Base-by-base conservation (phyloP, 2,329 filamentous ascomycete species). In the Aspergillus pseudoglaucus region DNA sequence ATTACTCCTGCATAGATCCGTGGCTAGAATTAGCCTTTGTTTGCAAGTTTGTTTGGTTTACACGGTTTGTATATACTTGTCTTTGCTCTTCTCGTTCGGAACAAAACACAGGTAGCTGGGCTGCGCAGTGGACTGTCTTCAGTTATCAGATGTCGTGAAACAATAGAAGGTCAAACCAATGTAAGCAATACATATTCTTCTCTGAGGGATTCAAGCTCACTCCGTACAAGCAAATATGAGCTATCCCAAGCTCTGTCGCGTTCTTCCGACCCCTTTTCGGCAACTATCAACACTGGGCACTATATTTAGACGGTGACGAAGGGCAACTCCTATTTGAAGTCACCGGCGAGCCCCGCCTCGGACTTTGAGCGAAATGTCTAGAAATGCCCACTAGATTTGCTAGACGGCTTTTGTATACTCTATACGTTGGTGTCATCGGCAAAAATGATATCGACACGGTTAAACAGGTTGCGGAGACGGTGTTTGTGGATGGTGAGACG, bases 211-310 rank as follows among this genome's bases (percentile, higher is more conserved):
- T 4, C 9, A 12, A 27, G 4, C 14, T 35, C 6, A 35, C 14
- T 5, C n/a, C 17, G 10, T 35, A 17, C n/a, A 35, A 35, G 9
- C 9, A 12, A 27, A 27, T 2, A 35, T 35, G 33, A 3, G 14
- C 15, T 15, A n/a, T 7, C 33, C 33, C 14, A 17, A 15, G 6
- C n/a, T 35, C n/a, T 35, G 33, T 17, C 33, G 33, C n/a, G 6
- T 35, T 35, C 33, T 35, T 35, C 18, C 43, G 46, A 18, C 56
- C 52, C 12, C 49, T 52, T 20, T 54, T 54, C 27, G 57, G 57
- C 47, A 59, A 59, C 48, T 59, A 53, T 48, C 49, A 54, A 18
- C 54, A 60, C 43, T 59, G 52, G 56, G 49, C 54, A 4, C 45
- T 60, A 9, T 51, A 59, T 35, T 48, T 60, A 4, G 50, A 60